Base-by-base conservation (phyloP, 768 basidiomycete genomes). In the Suillus sp. region DNA sequence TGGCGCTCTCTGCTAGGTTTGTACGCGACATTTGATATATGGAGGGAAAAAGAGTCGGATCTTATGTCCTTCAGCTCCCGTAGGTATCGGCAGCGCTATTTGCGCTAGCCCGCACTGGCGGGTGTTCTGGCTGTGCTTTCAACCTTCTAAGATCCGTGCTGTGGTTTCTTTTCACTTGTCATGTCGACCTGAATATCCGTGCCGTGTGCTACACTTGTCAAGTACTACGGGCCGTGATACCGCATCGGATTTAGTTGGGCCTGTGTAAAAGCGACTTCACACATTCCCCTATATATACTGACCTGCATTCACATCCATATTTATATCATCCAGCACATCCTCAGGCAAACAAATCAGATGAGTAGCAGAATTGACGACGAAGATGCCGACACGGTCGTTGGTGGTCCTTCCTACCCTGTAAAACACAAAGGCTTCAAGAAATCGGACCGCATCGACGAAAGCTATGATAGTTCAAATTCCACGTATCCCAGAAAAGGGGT, bases 341-440 rank as follows among this genome's bases (percentile, higher is more conserved):
- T 56, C 48, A 50, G 25, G 25, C 35, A 9, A 20, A 3, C 32
- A 18, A 16, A 22, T 22, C 35, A 18, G 1, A 76, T 74, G 73
- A 6, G 72, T 8, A 77, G 78, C 30, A 78, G 77, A 66, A 69
- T 81, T 59, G 78, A 71, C 60, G 85, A 85, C 58, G 75, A 76
- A 25, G 47, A 48, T 25, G 47, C 13, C 55, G 72, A 75, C 35
- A 84, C 83, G 13, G 77, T 83, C 54, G 78, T 84, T 53, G 81
- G 79, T 22, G 82, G 83, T 0, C 66, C 70, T 4, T 30, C 67
- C 20, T 74, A 70, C 65, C 40, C 58, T n/a, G 59, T 63, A 13
- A 69, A 74, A 51, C 72, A 64, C 64, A 74, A 61, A 42, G 71
- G 69, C 8, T 43, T 75, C n/a, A 37, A 62, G 25, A 67, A 22